Percentiles rank a stretch among this genome's conserved stretches.
Evolutionary conservation across 305 asterid species (phyloP).

Genomic region (Solanum hybrid): DNA sequence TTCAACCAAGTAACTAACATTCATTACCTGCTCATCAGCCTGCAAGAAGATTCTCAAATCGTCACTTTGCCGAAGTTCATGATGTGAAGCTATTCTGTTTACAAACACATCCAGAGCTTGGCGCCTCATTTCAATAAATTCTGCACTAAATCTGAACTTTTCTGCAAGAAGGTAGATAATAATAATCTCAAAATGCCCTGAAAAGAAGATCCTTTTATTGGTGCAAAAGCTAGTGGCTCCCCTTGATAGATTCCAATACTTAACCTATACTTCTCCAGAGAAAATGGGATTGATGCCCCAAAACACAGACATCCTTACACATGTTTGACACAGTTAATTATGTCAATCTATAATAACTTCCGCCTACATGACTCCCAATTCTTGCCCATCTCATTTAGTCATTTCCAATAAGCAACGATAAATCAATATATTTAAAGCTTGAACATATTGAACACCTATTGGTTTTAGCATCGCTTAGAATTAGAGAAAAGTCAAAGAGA

Average conservation of each 20-base stretch:
- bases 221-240: neutral
- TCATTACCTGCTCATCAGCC: slow-evolving; percentile 45
- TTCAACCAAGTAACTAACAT: neutral
- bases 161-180: slow-evolving; percentile 35
- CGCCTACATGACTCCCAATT: neutral
- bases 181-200: neutral
- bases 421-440: neutral
- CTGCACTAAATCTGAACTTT: slow-evolving; percentile 92
- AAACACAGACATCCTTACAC: neutral
- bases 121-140: slow-evolving; percentile 96
- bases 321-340: neutral
- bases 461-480: neutral
- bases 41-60: slow-evolving; percentile 44
- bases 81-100: slow-evolving; percentile 82
- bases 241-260: neutral
- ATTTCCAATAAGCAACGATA: neutral
- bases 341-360: neutral
- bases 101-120: slow-evolving; percentile 83
- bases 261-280: neutral
- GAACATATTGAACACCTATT: neutral
- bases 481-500: neutral
- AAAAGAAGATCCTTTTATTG: neutral
- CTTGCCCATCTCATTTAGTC: neutral
- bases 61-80: slow-evolving; percentile 69
- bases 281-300: neutral